Evolutionary conservation across 768 basidiomycete species (phyloP), one percentile per base, ranked within the genome.

Genomic region (Serendipita sp.): DNA sequence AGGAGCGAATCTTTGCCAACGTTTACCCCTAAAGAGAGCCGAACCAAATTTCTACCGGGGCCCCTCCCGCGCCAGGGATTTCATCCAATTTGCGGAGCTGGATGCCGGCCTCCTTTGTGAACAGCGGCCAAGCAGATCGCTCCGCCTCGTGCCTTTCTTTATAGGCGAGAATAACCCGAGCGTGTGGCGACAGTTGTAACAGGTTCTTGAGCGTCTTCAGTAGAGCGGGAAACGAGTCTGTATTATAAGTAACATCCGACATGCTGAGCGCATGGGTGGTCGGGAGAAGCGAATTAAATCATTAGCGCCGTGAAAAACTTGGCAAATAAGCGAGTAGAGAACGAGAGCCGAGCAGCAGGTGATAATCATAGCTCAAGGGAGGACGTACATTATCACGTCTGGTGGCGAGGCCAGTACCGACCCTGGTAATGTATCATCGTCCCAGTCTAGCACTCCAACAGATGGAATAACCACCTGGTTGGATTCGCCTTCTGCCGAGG

Each of bases 181-280:
- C 44, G 8, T 29, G 45, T 44, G 37, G 70, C 69, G 40, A 76
- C 65, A 66, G 69, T 64, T 29, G 2, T 27, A 83, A 68, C 3
- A 93, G 75, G 2, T 73, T 70, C 3, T 75, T 73, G 27, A 95
- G 74, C 0, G 90, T 92, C n/a, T 75, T 74, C 16, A 91, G 73
- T 44, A 95, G 81, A 0, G 86, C 77, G 1, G 87, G 82, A 72
- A 95, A 96, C 1, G 90, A 87, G 0, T 83, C 75, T 0, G 88
- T 90, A 74, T 95, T 95, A 76, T 94, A 95, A 0, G 91, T 86
- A 5, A 94, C 89, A 69, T 96, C 93, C 11, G 91, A 88, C 84
- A 94, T 91, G 48, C 91, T 93, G 68, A n/a, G 44, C 10, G 62
- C 43, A 8, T 44, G 48, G 15, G 33, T 53, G 36, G 45, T 27